Conservation (phyloP, 176 grass and related monocot species). For the Aechmea fasciata region DNA sequence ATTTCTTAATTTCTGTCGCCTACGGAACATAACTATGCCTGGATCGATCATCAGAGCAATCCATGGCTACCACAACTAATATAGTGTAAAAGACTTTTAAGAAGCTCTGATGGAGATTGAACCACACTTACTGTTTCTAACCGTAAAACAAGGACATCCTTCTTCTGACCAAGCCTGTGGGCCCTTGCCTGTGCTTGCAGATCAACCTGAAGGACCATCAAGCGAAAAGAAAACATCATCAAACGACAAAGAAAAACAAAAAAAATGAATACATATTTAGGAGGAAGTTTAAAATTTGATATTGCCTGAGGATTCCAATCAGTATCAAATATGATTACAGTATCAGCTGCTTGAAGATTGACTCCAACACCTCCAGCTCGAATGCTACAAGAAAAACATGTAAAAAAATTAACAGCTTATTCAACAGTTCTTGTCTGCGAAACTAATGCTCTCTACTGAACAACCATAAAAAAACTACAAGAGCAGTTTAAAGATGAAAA, state of each 20-base stretch:
- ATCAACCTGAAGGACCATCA: conserved; percentile 62
- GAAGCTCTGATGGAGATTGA: conserved; percentile 3
- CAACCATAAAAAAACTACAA: not conserved
- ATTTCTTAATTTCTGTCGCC: no score
- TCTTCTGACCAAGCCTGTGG: conserved; percentile 98
- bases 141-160: conserved; percentile 97
- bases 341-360: conserved; percentile 99
- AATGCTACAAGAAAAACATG: conserved; percentile 51
- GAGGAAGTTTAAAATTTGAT: conserved; percentile 16
- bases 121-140: conserved; percentile 74
- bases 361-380: conserved; percentile 96
- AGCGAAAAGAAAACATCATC: not conserved
- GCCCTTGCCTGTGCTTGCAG: conserved; percentile 98
- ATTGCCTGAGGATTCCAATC: conserved; percentile 99
- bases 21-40: no score
- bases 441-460: conserved; percentile 1
- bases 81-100: conserved; percentile 11
- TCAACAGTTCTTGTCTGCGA: not conserved
- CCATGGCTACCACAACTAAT: conserved; percentile 2
- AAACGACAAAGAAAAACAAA: not conserved
- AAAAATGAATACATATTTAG: not conserved
- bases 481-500: not conserved
- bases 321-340: conserved; percentile 99
- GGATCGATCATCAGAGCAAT: no score
- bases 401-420: not conserved